phyloP scores from a whole-genome alignment of 805 yeast species.

The Lipomyces anomalus region DNA sequence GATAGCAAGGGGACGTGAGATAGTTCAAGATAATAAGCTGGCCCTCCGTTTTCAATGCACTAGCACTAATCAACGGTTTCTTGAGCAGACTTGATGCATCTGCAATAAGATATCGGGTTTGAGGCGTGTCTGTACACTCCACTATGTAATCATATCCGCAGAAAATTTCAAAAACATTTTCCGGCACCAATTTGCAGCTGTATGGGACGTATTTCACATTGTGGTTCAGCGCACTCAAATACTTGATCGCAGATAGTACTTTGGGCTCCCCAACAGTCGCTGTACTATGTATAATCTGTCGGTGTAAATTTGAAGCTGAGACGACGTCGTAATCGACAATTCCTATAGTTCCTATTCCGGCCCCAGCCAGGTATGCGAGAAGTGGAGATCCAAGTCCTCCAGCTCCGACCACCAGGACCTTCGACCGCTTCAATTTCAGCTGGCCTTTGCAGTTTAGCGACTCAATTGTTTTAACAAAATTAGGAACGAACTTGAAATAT shows the following conservation, averaged over 20 bases:
- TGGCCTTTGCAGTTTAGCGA: conserved; percentile 60
- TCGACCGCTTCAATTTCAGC: conserved; percentile 48
- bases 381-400: conserved; percentile 98
- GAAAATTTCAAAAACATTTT: conserved; percentile 61
- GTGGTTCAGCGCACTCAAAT: conserved; percentile 52
- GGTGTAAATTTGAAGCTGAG: conserved; percentile 76
- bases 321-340: conserved; percentile 84
- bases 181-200: conserved; percentile 43
- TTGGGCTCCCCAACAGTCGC: conserved; percentile 63
- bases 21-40: conserved; percentile 75
- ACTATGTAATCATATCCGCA: conserved; percentile 65
- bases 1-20: conserved; percentile 78
- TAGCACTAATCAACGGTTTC: conserved; percentile 74
- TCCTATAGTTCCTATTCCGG: conserved; percentile 78
- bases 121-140: conserved; percentile 94
- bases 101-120: conserved; percentile 75
- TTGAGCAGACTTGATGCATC: conserved; percentile 59
- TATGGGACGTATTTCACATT: conserved; percentile 51
- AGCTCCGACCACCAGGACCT: conserved; percentile 80
- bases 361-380: conserved; percentile 71
- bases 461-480: conserved; percentile 20
- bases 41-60: conserved; percentile 89
- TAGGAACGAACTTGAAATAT: conserved; percentile 1
- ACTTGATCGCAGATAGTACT: conserved; percentile 62
- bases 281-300: conserved; percentile 78